Percentiles rank a stretch among this genome's conserved stretches.
Conservation (phyloP, 2,329 filamentous ascomycete species). For the Diaporthe caulivora region DNA sequence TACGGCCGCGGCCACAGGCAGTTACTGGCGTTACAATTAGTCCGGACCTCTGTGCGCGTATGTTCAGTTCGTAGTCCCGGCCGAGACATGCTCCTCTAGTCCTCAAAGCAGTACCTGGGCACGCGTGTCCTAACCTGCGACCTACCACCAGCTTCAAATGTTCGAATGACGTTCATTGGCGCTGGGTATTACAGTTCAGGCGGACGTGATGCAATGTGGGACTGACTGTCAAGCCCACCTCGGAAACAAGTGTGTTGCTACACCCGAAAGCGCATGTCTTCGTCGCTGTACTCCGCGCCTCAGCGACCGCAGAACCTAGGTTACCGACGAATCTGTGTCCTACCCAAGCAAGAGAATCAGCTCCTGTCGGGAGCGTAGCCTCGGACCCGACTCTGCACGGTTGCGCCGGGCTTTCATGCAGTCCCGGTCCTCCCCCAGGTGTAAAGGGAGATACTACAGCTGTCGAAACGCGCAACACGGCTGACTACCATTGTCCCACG, state of each 20-base stretch:
- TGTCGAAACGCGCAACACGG: conserved; percentile 18
- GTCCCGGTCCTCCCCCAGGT: not conserved
- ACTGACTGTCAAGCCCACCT: not conserved
- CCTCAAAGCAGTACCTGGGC: not conserved
- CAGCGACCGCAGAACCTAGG: not conserved
- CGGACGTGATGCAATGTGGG: not conserved
- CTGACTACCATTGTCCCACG: conserved; percentile 23
- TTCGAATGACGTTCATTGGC: too few relatives aligned
- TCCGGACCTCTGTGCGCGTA: not conserved
- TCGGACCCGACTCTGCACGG: conserved; percentile 26
- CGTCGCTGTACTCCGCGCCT: not conserved
- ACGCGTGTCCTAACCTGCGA: not conserved
- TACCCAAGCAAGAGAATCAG: not conserved
- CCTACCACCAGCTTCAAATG: not conserved
- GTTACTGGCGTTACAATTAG: not conserved
- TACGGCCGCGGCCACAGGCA: conserved; percentile 27
- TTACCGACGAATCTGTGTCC: not conserved
- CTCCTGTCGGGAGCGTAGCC: not conserved
- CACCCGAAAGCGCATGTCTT: not conserved
- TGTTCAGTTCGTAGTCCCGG: not conserved
- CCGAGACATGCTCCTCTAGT: not conserved
- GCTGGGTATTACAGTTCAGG: not conserved
- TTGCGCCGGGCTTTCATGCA: conserved; percentile 19
- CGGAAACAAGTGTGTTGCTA: not conserved
- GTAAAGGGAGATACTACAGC: not conserved